Evolutionary conservation across 805 yeast species (phyloP), one percentile per base, ranked within the genome.

Genomic region (Kodamaea fukazawae): DNA sequence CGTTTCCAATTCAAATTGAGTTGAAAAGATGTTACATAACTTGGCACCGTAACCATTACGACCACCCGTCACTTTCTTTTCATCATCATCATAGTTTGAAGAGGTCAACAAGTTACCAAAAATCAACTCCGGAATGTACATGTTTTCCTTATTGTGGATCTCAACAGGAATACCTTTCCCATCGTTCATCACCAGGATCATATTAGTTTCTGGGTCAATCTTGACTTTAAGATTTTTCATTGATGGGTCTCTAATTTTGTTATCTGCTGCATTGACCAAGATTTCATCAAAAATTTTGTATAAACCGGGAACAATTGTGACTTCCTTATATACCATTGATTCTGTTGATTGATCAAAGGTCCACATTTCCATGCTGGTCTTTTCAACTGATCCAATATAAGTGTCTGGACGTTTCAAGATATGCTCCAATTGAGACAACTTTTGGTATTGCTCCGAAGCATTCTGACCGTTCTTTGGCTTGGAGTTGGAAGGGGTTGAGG

Each of bases 21-120:
- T 85, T 17, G 96, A 88, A 61, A 91, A 93, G 46, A 93, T 93
- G 61, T 93, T 93, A 78, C 99, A 93, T 41, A 93, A 70, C 60
- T 93, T 93, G 35, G 99, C 99, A 64, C 99, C 99, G 58, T 81
- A 93, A 47, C 99, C 99, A 60, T 93, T 93, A 71, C 99, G 81
- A 63, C 99, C 99, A 70, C 99, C 99, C 2, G 96, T 87, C 25
- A 93, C 97, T 62, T 93, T 93, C 64, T 87, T 86, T 56, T 93
- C 86, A 47, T 91, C 79, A 60, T 93, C 99, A 60, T 93, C 96
- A 61, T 93, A 93, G 65, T 93, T 93, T 18, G 96, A 86, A 2
- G 98, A 90, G 0, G 99, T 93, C 48, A 93, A 76, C 45, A 93
- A 74, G 56, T 93, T 88, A 40, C 99, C 99, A 63, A 93, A 93